Percentiles rank a stretch among this genome's conserved stretches.
Evolutionary conservation across 768 basidiomycete genomes (phyloP).

Genomic region (Leccinum truebloodii): DNA sequence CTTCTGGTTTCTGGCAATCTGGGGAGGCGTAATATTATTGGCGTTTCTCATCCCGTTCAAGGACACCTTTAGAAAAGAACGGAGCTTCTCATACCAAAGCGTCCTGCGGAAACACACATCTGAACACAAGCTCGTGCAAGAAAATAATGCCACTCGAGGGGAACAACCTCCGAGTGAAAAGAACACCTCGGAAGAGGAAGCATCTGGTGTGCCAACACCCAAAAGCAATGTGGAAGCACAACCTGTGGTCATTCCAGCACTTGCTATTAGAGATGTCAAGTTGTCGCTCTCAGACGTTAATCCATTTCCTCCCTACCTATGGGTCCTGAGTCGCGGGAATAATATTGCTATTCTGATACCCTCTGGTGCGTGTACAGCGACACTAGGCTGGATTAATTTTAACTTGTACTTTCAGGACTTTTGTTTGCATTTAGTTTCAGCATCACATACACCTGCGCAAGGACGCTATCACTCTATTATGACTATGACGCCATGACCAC

Average conservation of each 20-base stretch:
- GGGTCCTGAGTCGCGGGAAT: slow-evolving; percentile 61
- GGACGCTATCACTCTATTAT: slow-evolving; percentile 68
- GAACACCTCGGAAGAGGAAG: neutral
- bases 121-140: slow-evolving; percentile 17
- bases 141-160: slow-evolving; percentile 14
- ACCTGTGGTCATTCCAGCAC: slow-evolving; percentile 8
- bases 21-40: slow-evolving; percentile 53
- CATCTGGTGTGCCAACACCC: slow-evolving; percentile 2
- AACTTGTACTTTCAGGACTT: slow-evolving; percentile 46
- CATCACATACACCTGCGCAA: slow-evolving; percentile 72
- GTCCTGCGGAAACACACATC: slow-evolving; percentile 49
- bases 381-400: neutral
- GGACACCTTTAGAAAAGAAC: slow-evolving; percentile 83
- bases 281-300: slow-evolving; percentile 71
- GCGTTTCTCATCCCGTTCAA: slow-evolving; percentile 71
- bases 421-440: slow-evolving; percentile 71
- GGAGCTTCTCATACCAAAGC: slow-evolving; percentile 77
- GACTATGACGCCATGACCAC: slow-evolving; percentile 68
- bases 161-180: slow-evolving; percentile 13
- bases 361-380: slow-evolving; percentile 27
- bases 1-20: slow-evolving; percentile 81
- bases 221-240: slow-evolving; percentile 29
- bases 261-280: slow-evolving; percentile 40
- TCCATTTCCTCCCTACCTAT: slow-evolving; percentile 61
- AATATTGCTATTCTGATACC: slow-evolving; percentile 60